Evolutionary conservation across 1,284 basidiomycete species (phyloP).

Genomic region (Fomitiporia mediterranea): DNA sequence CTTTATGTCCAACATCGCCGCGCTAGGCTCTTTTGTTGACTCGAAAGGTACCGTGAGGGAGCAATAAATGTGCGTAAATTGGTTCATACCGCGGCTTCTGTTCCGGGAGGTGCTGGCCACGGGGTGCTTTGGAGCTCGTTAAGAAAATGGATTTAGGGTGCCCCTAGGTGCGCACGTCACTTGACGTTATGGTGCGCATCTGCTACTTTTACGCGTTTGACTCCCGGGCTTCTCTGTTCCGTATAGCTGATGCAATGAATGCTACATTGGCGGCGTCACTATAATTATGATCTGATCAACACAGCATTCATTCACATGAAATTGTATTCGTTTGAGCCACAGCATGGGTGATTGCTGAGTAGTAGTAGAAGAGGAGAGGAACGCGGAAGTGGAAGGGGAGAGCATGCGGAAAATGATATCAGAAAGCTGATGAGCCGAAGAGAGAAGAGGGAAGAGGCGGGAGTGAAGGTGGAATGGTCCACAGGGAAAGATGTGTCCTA

Average conservation of each 20-base stretch:
- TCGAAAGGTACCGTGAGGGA: not conserved
- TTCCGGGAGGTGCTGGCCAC: not conserved
- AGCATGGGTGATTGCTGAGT: not conserved
- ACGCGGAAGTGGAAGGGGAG: not conserved
- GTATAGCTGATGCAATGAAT: not conserved
- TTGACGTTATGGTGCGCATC: slow-evolving; percentile 2
- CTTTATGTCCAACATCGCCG: not conserved
- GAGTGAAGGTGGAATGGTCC: not conserved
- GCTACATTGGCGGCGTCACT: not conserved
- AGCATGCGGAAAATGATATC: not conserved
- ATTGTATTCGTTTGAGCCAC: not conserved
- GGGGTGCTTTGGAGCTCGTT: slow-evolving; percentile 1
- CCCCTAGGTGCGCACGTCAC: not conserved
- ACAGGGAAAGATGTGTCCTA: not conserved
- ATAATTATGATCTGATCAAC: not conserved
- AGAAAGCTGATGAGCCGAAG: slow-evolving; percentile 3
- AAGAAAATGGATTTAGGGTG: not conserved
- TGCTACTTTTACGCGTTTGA: not conserved
- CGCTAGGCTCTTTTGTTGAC: not conserved
- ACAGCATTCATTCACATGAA: not conserved
- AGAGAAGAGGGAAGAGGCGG: not conserved
- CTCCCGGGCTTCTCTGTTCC: not conserved
- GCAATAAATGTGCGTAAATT: not conserved
- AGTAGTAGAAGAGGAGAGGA: not conserved
- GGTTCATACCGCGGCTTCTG: not conserved